Conservation (phyloP, 2,329 filamentous ascomycete species). For the Pseudogymnoascus pannorum region DNA sequence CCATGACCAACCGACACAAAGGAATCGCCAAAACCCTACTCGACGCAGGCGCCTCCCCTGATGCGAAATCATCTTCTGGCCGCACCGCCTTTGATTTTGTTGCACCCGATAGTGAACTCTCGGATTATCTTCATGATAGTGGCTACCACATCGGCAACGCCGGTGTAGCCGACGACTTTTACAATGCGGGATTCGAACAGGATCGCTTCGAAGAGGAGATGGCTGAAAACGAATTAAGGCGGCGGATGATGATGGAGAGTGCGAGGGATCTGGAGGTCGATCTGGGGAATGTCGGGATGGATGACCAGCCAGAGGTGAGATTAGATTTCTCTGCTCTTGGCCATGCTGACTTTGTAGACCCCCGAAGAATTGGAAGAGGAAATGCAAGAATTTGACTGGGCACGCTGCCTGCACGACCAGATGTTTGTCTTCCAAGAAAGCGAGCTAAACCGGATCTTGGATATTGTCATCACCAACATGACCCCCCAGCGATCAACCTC, state of each 20-base stretch:
- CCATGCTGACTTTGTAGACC: conserved; percentile 38
- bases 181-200: conserved; percentile 83
- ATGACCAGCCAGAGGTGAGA: conserved; percentile 84
- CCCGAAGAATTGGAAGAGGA: conserved; percentile 81
- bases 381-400: conserved; percentile 92
- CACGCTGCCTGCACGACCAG: conserved; percentile 87
- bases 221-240: conserved; percentile 90
- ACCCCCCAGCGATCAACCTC: conserved; percentile 88
- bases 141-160: conserved; percentile 83
- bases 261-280: conserved; percentile 95
- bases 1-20: conserved; percentile 97
- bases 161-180: conserved; percentile 82
- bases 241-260: conserved; percentile 99
- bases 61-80: conserved; percentile 89
- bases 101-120: conserved; percentile 91
- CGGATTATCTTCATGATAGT: conserved; percentile 88
- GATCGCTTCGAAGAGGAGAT: conserved; percentile 95
- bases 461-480: conserved; percentile 97
- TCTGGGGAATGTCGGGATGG: conserved; percentile 87
- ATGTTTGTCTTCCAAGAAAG: conserved; percentile 99
- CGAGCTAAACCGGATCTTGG: conserved; percentile 83
- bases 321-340: conserved; percentile 16
- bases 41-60: conserved; percentile 89
- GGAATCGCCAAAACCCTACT: conserved; percentile 87
- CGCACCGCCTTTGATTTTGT: conserved; percentile 95